These are phyloP conservation scores for Sarocladium kiliense DNA, from an alignment of 2,329 filamentous ascomycete species.

Conservation along the genomic window DNA sequence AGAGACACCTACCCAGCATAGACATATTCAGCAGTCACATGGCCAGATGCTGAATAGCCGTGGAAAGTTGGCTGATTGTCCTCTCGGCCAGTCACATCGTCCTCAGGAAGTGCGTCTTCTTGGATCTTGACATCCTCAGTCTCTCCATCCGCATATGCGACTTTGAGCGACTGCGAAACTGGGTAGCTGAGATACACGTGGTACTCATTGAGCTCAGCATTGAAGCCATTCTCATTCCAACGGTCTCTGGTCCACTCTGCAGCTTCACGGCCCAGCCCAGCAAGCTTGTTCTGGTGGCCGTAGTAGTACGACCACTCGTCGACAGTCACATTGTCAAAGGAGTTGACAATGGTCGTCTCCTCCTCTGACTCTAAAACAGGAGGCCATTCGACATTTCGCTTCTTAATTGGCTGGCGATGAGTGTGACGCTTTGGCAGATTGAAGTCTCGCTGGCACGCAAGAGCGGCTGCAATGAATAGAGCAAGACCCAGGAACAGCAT, in stretches of 20 bases:
- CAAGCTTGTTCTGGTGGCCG: slow-evolving; percentile 32
- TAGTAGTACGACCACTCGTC: slow-evolving; percentile 34
- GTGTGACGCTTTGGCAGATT: slow-evolving; percentile 22
- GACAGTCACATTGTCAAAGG: slow-evolving; percentile 31
- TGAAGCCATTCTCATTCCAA: slow-evolving; percentile 30
- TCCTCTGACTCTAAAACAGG: slow-evolving; percentile 24
- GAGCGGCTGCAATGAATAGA: slow-evolving; percentile 17
- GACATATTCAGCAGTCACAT: slow-evolving; percentile 69
- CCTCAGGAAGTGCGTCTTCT: slow-evolving; percentile 68
- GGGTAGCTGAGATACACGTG: slow-evolving; percentile 60
- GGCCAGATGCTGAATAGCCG: slow-evolving; percentile 75
- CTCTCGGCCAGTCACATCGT: slow-evolving; percentile 64
- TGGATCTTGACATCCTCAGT: slow-evolving; percentile 62
- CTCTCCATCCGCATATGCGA: slow-evolving; percentile 34
- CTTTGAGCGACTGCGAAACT: slow-evolving; percentile 44
- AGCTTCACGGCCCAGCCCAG: slow-evolving; percentile 29
- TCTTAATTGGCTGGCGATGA: slow-evolving; percentile 17
- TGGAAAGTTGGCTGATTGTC: slow-evolving; percentile 75
- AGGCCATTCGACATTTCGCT: slow-evolving; percentile 25
- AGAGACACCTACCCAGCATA: slow-evolving; percentile 66
- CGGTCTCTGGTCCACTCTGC: slow-evolving; percentile 32
- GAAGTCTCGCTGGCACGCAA: slow-evolving; percentile 26
- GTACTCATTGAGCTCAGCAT: slow-evolving; percentile 37
- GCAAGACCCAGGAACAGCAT: slow-evolving; percentile 10
- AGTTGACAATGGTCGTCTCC: slow-evolving; percentile 28